phyloP scores from a whole-genome alignment of 352 stramenopile species.

The Globisporangium middletonii region DNA sequence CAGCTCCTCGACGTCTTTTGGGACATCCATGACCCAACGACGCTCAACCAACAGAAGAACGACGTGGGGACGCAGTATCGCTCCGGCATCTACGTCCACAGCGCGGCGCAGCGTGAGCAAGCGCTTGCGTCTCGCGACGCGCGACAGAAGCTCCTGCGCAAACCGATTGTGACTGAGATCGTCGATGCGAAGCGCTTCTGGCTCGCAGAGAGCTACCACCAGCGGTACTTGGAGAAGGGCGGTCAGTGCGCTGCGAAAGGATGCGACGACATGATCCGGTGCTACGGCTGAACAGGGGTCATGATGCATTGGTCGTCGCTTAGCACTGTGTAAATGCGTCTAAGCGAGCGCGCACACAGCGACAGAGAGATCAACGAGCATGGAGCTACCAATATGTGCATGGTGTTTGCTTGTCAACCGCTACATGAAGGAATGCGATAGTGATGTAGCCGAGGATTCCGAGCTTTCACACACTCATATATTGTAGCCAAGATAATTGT shows the following conservation, averaged over 20 bases:
- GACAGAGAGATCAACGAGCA: neutral
- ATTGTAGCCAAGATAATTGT: no score
- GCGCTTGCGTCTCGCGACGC: conserved; percentile 58
- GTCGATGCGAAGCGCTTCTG: conserved; percentile 84
- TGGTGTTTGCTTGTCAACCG: no score
- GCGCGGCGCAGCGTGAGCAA: conserved; percentile 79
- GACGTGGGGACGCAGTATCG: conserved; percentile 94
- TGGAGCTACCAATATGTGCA: no score
- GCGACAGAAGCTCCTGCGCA: conserved; percentile 58
- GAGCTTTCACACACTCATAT: no score
- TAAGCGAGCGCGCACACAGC: no score
- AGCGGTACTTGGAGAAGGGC: conserved; percentile 96
- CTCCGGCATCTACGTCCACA: conserved; percentile 94
- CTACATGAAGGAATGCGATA: no score
- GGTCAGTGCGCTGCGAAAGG: conserved; percentile 92
- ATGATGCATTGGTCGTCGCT: neutral
- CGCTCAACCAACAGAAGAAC: conserved; percentile 84
- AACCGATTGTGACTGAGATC: conserved; percentile 92
- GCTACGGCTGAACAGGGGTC: conserved; percentile 60
- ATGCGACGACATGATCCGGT: conserved; percentile 87
- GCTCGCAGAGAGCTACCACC: conserved; percentile 93
- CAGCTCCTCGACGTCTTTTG: conserved; percentile 77
- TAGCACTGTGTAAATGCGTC: no score
- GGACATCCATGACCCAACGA: conserved; percentile 91
- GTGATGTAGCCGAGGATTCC: no score